Evolutionary conservation across 768 basidiomycete species (phyloP), one percentile per base, ranked within the genome.

Genomic region (Agaricus sinodeliciosus): DNA sequence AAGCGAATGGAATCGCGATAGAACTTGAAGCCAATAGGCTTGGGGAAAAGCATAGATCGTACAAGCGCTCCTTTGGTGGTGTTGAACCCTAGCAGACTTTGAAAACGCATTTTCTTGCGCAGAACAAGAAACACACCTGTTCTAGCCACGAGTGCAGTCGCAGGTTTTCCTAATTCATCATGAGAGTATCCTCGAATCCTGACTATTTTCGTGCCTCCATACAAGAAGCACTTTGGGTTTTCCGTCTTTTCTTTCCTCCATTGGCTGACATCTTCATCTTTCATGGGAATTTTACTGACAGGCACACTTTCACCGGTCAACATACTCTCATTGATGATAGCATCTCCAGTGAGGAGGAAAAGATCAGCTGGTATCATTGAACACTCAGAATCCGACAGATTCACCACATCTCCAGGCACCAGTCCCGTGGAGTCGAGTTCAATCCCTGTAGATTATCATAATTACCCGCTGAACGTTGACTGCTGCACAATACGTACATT

Each of bases 281-380:
- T 92, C 54, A 86, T 78, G 0, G 94, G 87, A 16, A 80, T 69
- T 65, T 99, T 99, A 65, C 90, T 90, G 48, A 99, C 92, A 2
- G 96, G 96, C 0, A 99, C 91, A 58, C 94, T 96, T 69, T 99
- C 96, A 11, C 96, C 96, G 0, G 96, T 98, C 19, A 99, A 80
- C 96, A 99, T 98, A 57, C 93, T 95, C 70, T 99, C 96, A 65
- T 98, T 98, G 47, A 98, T 87, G 54, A 99, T 95, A 1, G 94
- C 93, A 66, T 99, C 96, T 1, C 96, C 96, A 1, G 92, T 90
- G 26, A 99, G 81, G 7, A 99, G 77, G 58, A 97, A 80, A 57
- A 95, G 76, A 65, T 99, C 96, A 12, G 91, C 89, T 3, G 96
- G 96, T 58, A 99, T 76, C 28, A 84, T 67, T 8, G 79, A 70